A percentile compares a stretch with the other conserved stretches of the same genome.
Conservation (phyloP, 2,329 filamentous ascomycete genomes). For the Myriosclerotinia scirpicola region DNA sequence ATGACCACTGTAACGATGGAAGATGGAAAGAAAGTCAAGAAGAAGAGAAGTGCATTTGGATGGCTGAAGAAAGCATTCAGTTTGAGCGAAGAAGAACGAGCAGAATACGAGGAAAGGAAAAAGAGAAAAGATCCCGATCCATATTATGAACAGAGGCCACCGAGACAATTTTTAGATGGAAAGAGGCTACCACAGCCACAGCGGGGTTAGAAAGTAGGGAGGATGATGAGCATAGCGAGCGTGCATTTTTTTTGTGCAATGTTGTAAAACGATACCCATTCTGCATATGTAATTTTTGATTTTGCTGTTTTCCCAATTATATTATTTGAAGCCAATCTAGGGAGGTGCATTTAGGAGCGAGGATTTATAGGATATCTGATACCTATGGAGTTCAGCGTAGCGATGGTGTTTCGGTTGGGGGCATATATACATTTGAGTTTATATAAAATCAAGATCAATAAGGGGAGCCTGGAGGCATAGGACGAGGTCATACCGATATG, state of each 20-base stretch:
- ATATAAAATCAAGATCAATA: background rate
- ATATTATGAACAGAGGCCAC: slow-evolving; percentile 26
- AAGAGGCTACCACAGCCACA: slow-evolving; percentile 27
- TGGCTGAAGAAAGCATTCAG: slow-evolving; percentile 69
- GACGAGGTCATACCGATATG: too few species aligned
- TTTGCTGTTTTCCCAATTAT: background rate
- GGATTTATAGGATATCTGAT: too few species aligned
- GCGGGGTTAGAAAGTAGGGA: background rate
- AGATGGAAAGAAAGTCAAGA: slow-evolving; percentile 51
- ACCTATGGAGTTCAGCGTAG: too few species aligned
- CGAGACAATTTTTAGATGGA: slow-evolving; percentile 34
- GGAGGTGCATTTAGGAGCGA: too few species aligned
- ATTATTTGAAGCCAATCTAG: too few species aligned
- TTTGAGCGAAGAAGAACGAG: slow-evolving; percentile 62
- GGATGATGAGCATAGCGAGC: slow-evolving; percentile 19
- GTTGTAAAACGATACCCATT: slow-evolving; percentile 24
- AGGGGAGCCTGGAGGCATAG: too few species aligned
- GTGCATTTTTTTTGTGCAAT: slow-evolving; percentile 6
- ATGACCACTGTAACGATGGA: slow-evolving; percentile 46
- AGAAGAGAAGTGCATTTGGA: slow-evolving; percentile 66
- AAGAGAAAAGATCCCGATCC: slow-evolving; percentile 28
- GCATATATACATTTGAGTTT: too few species aligned
- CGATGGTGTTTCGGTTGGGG: too few species aligned
- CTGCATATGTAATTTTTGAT: slow-evolving; percentile 14
- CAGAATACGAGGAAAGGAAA: slow-evolving; percentile 57